Percentiles rank a stretch among this genome's conserved stretches.
These are phyloP conservation scores for Climacium dendroides DNA, from an alignment of 225 moss, liverwort and hornwort genomes.

Conservation along the genomic window DNA sequence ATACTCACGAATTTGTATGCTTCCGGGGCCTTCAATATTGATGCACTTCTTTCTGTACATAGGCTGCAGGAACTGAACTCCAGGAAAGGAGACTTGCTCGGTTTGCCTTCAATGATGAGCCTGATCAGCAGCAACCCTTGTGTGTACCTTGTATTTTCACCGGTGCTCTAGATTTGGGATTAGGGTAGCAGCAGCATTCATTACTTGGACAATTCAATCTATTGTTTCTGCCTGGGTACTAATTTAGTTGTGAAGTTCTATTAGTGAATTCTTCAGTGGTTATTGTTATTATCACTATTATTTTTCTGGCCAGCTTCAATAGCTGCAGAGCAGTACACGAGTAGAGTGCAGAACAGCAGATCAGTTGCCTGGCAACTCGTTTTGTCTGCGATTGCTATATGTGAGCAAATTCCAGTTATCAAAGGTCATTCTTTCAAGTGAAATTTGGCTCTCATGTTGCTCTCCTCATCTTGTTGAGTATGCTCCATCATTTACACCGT, in stretches of 20 bases:
- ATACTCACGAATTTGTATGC: not conserved
- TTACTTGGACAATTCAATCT: constrained; percentile 18
- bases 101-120: not conserved
- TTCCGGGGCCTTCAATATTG: constrained; percentile 5
- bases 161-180: constrained; percentile 7
- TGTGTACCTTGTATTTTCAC: constrained; percentile 17
- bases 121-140: not conserved
- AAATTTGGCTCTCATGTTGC: not conserved
- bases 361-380: constrained; percentile 1
- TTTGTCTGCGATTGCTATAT: constrained; percentile 15
- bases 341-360: constrained; percentile 15
- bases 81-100: constrained; percentile 9
- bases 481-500: not conserved
- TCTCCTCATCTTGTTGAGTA: not conserved
- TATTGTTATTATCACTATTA: not conserved
- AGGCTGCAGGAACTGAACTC: constrained; percentile 11
- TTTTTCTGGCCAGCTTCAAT: constrained; percentile 1
- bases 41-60: constrained; percentile 12
- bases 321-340: constrained; percentile 14
- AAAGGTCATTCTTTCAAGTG: constrained; percentile 9
- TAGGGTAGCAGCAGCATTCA: not conserved
- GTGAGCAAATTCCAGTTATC: constrained; percentile 1
- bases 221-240: constrained; percentile 13
- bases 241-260: constrained; percentile 4
- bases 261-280: not conserved